These are phyloP conservation scores for Sporormia fimetaria DNA, from an alignment of 495 filamentous ascomycete genomes.

Conservation along the genomic window DNA sequence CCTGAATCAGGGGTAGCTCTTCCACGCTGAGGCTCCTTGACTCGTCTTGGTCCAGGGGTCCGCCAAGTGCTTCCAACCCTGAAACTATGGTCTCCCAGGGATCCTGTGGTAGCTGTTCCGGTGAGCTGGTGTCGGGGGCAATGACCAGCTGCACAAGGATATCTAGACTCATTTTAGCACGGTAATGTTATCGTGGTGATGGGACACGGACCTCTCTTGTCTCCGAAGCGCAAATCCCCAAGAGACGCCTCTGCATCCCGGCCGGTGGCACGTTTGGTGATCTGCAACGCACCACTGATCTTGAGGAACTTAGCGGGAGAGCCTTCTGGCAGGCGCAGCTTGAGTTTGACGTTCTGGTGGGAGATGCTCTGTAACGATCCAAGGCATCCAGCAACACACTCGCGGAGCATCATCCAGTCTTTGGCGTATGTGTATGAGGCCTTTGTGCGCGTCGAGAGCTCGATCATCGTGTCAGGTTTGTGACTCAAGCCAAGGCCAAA, in stretches of 20 bases:
- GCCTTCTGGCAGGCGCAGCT: slow-evolving; percentile 86
- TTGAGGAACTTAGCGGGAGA: slow-evolving; percentile 98
- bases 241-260: slow-evolving; percentile 88
- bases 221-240: slow-evolving; percentile 89
- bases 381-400: slow-evolving; percentile 90
- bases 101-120: slow-evolving; percentile 82
- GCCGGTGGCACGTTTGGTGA: slow-evolving; percentile 95
- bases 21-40: slow-evolving; percentile 76
- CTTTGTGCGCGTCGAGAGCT: slow-evolving; percentile 89
- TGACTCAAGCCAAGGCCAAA: slow-evolving; percentile 94
- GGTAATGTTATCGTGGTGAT: background rate
- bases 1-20: slow-evolving; percentile 90
- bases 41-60: slow-evolving; percentile 78
- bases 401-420: slow-evolving; percentile 99
- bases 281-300: slow-evolving; percentile 92
- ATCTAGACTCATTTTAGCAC: slow-evolving; percentile 40
- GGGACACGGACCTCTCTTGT: slow-evolving; percentile 58
- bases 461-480: slow-evolving; percentile 98
- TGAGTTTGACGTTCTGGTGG: slow-evolving; percentile 98
- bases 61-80: slow-evolving; percentile 88
- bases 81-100: slow-evolving; percentile 97
- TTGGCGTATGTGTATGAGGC: slow-evolving; percentile 97
- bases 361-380: slow-evolving; percentile 90
- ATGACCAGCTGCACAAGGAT: slow-evolving; percentile 93
- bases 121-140: slow-evolving; percentile 71